Percentiles rank a stretch among this genome's conserved stretches.
phyloP scores from a whole-genome alignment of 2,329 filamentous ascomycete genomes.

The Exophiala bonariae region DNA sequence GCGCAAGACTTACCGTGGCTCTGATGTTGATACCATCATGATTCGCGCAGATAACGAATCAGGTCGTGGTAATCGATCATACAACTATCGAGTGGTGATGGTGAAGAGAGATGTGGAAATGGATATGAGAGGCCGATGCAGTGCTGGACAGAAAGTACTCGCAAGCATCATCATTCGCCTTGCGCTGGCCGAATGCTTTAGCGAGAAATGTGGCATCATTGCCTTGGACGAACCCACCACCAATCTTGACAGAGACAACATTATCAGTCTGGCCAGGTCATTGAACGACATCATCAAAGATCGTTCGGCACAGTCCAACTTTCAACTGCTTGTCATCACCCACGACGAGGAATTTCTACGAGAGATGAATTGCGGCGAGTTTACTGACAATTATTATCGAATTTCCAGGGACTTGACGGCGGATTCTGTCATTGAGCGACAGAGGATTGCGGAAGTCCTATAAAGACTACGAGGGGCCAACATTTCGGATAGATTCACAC shows the following conservation, averaged over 20 bases:
- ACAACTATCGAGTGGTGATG: conserved; percentile 99
- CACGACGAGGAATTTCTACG: conserved; percentile 96
- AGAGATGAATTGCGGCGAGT: conserved; percentile 91
- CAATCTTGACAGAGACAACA: conserved; percentile 94
- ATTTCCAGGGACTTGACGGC: conserved; percentile 80
- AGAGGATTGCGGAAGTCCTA: conserved; percentile 52
- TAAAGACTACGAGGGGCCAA: conserved; percentile 2
- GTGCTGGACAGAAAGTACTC: conserved; percentile 92
- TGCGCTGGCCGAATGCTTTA: conserved; percentile 93
- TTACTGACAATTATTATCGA: conserved; percentile 87
- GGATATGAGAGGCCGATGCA: conserved; percentile 98
- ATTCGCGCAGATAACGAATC: conserved; percentile 86
- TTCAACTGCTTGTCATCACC: conserved; percentile 97
- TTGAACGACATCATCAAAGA: conserved; percentile 84
- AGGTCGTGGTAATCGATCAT: conserved; percentile 67
- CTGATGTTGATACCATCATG: conserved; percentile 93
- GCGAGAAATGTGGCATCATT: conserved; percentile 91
- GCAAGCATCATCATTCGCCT: conserved; percentile 97
- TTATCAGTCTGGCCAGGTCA: conserved; percentile 80
- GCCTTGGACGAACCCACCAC: conserved; percentile 97
- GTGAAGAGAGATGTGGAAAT: conserved; percentile 96
- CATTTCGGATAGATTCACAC: no score
- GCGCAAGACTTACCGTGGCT: conserved; percentile 94
- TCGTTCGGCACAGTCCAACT: conserved; percentile 83
- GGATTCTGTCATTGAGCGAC: conserved; percentile 79